Evolutionary conservation across 495 filamentous ascomycete species (phyloP).

Genomic region (Penicillium taxi): DNA sequence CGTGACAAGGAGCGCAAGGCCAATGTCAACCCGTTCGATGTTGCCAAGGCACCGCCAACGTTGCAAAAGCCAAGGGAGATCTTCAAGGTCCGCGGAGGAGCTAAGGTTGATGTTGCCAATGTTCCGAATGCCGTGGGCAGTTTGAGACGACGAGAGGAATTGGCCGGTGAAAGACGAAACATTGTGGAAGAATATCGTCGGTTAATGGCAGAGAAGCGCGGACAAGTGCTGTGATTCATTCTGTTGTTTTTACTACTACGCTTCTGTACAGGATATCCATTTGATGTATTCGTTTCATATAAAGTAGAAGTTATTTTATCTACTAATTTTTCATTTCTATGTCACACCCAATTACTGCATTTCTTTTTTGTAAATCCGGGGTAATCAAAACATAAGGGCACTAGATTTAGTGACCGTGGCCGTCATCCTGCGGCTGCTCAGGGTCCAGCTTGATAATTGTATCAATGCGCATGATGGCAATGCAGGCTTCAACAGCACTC

Average conservation of each 20-base stretch:
- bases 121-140: conserved; percentile 73
- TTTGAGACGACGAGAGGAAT: conserved; percentile 71
- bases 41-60: conserved; percentile 72
- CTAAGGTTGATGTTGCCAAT: conserved; percentile 61
- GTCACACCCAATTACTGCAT: conserved; percentile 24
- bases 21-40: conserved; percentile 58
- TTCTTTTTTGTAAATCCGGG: conserved; percentile 11
- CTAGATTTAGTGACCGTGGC: conserved; percentile 35
- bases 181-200: conserved; percentile 77
- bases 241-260: no score
- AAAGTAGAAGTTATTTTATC: conserved; percentile 12
- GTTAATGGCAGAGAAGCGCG: conserved; percentile 64
- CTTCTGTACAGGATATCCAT: conserved; percentile 11
- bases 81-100: conserved; percentile 59
- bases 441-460: conserved; percentile 98
- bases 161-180: conserved; percentile 62
- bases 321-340: conserved; percentile 22
- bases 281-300: conserved; percentile 15
- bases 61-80: conserved; percentile 60
- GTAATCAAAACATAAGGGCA: conserved; percentile 9
- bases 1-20: conserved; percentile 48
- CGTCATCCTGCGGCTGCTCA: conserved; percentile 67
- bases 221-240: no score
- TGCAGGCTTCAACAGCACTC: conserved; percentile 97
- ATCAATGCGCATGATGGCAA: conserved; percentile 99